Evolutionary conservation across 2,329 filamentous ascomycete genomes (phyloP), one percentile per base, ranked within the genome.

Genomic region (Tolypocladium endophyticum): DNA sequence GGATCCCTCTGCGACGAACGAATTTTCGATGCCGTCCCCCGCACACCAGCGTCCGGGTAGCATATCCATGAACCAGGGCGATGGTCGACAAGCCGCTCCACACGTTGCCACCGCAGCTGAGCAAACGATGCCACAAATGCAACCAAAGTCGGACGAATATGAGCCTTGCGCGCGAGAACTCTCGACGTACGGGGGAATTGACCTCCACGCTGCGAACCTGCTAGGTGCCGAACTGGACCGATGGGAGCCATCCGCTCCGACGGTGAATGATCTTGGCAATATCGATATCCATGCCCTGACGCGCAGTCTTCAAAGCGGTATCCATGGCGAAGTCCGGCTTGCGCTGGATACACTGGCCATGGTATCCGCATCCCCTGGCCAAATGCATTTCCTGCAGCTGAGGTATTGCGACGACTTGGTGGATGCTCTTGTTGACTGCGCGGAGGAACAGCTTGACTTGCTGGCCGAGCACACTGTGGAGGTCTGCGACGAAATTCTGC

Each of bases 211-310:
- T 6, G 77, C 90, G 28, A 79, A 79, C 59, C 82, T 83, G 56
- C 72, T 92, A 56, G 87, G 88, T 6, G 79, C 81, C 39, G 85
- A 90, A 55, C 79, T 96, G 43, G 77, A 85, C 56, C 79, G 81
- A 53, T 79, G 85, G 67, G 89, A 87, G 67, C 91, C 92, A 0
- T 87, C 89, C 60, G 80, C 92, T 43, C 93, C 94, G 0, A 77
- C 80, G 2, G 80, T 92, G 23, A 77, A 82, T 28, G 92, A 97
- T 66, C 80, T 97, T 58, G 94, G 93, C 11, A 82, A 91, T 25
- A 89, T 97, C 63, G 93, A 99, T 69, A 87, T 97, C 35, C 88
- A 92, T 65, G 92, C 93, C 25, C 80, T 99, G 47, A 96, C 88
- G 0, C 88, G 92, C 78, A 92, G 91, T 68, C 77, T 99, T 43